phyloP scores from a whole-genome alignment of 345 rosid species.

The Eucalyptus erythrocorys region DNA sequence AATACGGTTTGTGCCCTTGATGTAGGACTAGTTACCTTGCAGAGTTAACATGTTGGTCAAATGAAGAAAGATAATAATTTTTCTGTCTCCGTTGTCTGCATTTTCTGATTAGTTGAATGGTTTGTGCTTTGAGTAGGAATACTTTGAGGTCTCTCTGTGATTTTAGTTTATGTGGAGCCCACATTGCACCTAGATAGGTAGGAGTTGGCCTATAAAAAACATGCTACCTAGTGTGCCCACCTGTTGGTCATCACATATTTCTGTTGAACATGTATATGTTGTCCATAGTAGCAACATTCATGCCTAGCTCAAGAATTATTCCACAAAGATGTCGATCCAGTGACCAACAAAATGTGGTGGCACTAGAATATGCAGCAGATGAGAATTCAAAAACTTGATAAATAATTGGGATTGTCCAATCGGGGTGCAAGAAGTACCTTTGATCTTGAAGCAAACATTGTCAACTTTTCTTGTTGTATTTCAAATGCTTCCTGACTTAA shows the following conservation, averaged over 20 bases:
- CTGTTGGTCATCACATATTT: not conserved
- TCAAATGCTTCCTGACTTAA: not conserved
- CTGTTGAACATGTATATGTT: not conserved
- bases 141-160: not conserved
- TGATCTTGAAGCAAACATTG: not conserved
- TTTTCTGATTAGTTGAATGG: not conserved
- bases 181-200: not conserved
- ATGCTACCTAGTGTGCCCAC: not conserved
- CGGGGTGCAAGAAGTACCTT: not conserved
- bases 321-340: not conserved
- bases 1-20: constrained; percentile 34
- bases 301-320: not conserved
- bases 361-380: not conserved
- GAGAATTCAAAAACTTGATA: not conserved
- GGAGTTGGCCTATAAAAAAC: not conserved
- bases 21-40: not conserved
- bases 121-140: not conserved
- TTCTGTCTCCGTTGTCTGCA: not conserved
- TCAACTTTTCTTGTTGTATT: not conserved
- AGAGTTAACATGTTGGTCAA: not conserved
- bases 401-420: not conserved
- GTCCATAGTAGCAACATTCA: not conserved
- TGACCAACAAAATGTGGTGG: not conserved
- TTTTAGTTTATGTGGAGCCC: not conserved
- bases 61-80: not conserved